A percentile compares a stretch with the other conserved stretches of the same genome.
phyloP scores from a whole-genome alignment of 768 basidiomycete species.

The Mycena belliarum region DNA sequence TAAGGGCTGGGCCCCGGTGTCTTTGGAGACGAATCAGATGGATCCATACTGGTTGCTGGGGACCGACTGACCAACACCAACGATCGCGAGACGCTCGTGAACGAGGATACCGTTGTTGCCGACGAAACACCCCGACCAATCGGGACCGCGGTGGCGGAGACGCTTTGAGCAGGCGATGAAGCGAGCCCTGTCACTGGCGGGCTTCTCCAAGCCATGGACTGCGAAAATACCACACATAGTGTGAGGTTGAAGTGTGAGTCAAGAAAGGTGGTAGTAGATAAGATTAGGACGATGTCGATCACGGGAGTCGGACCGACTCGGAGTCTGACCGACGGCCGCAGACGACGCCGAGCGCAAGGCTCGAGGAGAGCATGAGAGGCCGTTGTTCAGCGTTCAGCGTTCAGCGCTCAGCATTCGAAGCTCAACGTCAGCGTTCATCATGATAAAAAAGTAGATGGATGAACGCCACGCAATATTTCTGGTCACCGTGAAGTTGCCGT shows the following conservation, averaged over 20 bases:
- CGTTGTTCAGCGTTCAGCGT: too few species aligned
- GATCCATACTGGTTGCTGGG: not conserved
- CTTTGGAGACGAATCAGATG: conserved; percentile 40
- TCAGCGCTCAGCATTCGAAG: too few species aligned
- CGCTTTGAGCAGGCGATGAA: conserved; percentile 87
- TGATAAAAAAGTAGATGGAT: too few species aligned
- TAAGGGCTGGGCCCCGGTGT: conserved; percentile 95
- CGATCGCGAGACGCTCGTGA: conserved; percentile 96
- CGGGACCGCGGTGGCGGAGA: conserved; percentile 92
- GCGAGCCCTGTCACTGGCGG: conserved; percentile 64
- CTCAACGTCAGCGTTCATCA: too few species aligned
- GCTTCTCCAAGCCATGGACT: conserved; percentile 76
- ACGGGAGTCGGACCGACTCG: not conserved
- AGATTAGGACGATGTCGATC: not conserved
- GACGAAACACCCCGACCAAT: conserved; percentile 97
- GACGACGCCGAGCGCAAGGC: too few species aligned
- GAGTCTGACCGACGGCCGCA: too few species aligned
- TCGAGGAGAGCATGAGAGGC: too few species aligned
- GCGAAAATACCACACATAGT: conserved; percentile 93
- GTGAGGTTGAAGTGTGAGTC: conserved; percentile 19
- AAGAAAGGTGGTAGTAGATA: conserved; percentile 8
- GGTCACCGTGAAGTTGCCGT: too few species aligned
- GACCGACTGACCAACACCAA: conserved; percentile 82
- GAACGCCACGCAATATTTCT: too few species aligned
- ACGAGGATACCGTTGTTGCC: conserved; percentile 81